Percentiles rank a stretch among this genome's conserved stretches.
Evolutionary conservation across 164 flowering plant genomes (phyloP).

Genomic region (Liquidambar formosana): DNA sequence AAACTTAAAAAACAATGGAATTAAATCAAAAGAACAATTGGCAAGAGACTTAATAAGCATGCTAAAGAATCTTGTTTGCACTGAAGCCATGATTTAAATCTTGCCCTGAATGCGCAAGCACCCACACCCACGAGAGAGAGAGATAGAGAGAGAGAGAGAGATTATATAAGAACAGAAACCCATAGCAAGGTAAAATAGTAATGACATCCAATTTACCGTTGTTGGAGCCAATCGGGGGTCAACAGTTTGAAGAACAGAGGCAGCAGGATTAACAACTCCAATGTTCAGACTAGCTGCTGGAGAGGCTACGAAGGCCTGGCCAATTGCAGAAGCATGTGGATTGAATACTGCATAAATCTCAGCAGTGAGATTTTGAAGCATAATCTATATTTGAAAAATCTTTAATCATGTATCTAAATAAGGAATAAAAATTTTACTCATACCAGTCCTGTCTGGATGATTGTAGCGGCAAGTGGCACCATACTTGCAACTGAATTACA

Average conservation of each 20-base stretch:
- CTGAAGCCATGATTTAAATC: too few relatives aligned
- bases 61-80: too few relatives aligned
- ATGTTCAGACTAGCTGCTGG: constrained; percentile 47
- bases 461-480: constrained; percentile 34
- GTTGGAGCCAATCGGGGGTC: constrained; percentile 58
- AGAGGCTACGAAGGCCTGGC: constrained; percentile 44
- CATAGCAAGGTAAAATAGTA: not conserved
- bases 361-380: not conserved
- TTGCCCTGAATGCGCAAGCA: too few relatives aligned
- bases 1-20: too few relatives aligned
- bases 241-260: constrained; percentile 52
- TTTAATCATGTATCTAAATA: not conserved
- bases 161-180: not conserved
- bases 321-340: constrained; percentile 49
- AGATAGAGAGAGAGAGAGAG: not conserved
- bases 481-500: constrained; percentile 80
- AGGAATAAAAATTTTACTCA: not conserved
- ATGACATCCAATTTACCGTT: constrained; percentile 38
- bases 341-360: constrained; percentile 40
- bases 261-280: constrained; percentile 58
- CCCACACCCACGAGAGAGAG: too few relatives aligned
- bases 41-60: too few relatives aligned
- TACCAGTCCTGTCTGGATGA: constrained; percentile 19
- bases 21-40: too few relatives aligned
- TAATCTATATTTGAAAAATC: not conserved